phyloP scores from a whole-genome alignment of 768 basidiomycete species.

The Suillus bovinus region DNA sequence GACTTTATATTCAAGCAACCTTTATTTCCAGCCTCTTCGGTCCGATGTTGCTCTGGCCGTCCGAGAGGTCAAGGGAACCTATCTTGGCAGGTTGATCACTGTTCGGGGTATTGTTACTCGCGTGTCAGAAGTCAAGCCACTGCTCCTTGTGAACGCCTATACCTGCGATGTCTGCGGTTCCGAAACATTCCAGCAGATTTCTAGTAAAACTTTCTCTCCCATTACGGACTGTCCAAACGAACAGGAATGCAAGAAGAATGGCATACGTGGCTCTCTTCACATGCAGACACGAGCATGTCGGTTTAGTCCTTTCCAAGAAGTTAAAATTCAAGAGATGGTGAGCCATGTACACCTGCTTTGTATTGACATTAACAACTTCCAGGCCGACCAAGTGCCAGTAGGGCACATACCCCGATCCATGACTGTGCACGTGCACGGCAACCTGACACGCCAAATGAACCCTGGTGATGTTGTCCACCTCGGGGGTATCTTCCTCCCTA shows the following conservation, averaged over 20 bases:
- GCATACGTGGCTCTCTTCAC: slow-evolving; percentile 85
- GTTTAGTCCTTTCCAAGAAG: slow-evolving; percentile 97
- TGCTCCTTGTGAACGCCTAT: slow-evolving; percentile 96
- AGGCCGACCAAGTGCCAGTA: slow-evolving; percentile 99
- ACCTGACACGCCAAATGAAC: slow-evolving; percentile 85
- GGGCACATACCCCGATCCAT: slow-evolving; percentile 99
- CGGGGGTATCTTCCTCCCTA: slow-evolving; percentile 95
- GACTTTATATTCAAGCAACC: slow-evolving; percentile 58
- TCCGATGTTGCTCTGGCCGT: slow-evolving; percentile 82
- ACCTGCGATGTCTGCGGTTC: slow-evolving; percentile 98
- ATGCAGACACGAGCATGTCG: slow-evolving; percentile 99
- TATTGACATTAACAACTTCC: slow-evolving; percentile 14
- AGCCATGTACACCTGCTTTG: slow-evolving; percentile 14
- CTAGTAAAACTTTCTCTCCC: slow-evolving; percentile 87
- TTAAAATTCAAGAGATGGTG: slow-evolving; percentile 99
- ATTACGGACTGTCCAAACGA: slow-evolving; percentile 87
- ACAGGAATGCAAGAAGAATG: slow-evolving; percentile 82
- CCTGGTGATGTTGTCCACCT: slow-evolving; percentile 96
- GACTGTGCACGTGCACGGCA: slow-evolving; percentile 94
- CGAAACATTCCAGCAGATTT: slow-evolving; percentile 98
- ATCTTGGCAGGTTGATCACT: slow-evolving; percentile 92
- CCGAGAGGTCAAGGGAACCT: slow-evolving; percentile 81
- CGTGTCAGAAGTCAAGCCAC: slow-evolving; percentile 97
- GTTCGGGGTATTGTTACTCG: slow-evolving; percentile 98
- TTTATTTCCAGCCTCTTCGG: slow-evolving; percentile 90